Percentiles rank a stretch among this genome's conserved stretches.
Evolutionary conservation across 1,139 yeast genomes (phyloP).

Genomic region (Kodamaea suecica): DNA sequence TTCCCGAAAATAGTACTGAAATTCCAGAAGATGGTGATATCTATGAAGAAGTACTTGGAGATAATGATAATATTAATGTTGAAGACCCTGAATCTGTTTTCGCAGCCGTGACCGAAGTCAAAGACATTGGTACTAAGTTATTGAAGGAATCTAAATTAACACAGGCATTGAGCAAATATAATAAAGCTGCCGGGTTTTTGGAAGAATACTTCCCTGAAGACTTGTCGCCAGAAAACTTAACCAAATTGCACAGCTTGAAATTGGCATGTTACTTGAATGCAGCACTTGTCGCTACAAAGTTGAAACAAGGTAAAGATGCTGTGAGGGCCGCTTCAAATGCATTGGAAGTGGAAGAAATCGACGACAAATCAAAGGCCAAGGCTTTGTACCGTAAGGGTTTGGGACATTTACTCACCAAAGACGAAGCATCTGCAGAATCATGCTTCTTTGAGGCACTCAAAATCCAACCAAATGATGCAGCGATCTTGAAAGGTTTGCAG

Average conservation of each 20-base stretch:
- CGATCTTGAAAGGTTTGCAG: slow-evolving; percentile 62
- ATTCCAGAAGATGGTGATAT: slow-evolving; percentile 72
- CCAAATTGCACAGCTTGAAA: slow-evolving; percentile 50
- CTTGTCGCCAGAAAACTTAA: slow-evolving; percentile 51
- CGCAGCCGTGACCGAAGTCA: slow-evolving; percentile 62
- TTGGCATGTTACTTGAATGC: slow-evolving; percentile 66
- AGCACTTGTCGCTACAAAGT: slow-evolving; percentile 70
- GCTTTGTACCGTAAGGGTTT: slow-evolving; percentile 84
- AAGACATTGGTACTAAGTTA: slow-evolving; percentile 72
- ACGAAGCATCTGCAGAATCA: slow-evolving; percentile 67
- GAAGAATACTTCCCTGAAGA: slow-evolving; percentile 75
- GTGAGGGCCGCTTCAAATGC: slow-evolving; percentile 65
- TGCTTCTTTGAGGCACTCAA: slow-evolving; percentile 66
- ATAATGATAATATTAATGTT: slow-evolving; percentile 64
- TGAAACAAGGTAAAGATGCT: slow-evolving; percentile 54
- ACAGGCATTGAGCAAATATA: slow-evolving; percentile 63
- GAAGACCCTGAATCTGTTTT: slow-evolving; percentile 62
- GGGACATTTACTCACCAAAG: slow-evolving; percentile 62
- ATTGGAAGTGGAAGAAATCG: slow-evolving; percentile 58
- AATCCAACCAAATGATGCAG: slow-evolving; percentile 71
- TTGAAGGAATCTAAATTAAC: slow-evolving; percentile 63
- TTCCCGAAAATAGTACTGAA: slow-evolving; percentile 31
- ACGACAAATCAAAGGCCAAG: slow-evolving; percentile 71
- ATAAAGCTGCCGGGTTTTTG: slow-evolving; percentile 65
- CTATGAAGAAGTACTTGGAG: slow-evolving; percentile 74